Conservation (phyloP, 192 early-diverging fungal species). For the Podila minutissima region DNA sequence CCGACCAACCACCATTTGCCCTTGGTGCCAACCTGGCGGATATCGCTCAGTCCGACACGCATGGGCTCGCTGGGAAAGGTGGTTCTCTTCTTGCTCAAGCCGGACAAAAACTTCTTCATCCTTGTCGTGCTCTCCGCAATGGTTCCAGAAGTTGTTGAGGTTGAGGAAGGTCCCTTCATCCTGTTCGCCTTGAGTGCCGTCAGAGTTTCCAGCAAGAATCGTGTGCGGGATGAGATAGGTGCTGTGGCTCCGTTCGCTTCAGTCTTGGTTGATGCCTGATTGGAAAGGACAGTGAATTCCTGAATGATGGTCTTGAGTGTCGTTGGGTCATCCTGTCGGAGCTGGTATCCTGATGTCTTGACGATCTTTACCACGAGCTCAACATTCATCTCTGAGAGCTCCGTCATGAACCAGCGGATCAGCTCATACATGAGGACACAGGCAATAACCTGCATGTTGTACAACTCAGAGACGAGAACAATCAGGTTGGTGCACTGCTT, state of each 20-base stretch:
- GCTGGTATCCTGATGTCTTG: slow-evolving; percentile 80
- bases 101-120: slow-evolving; percentile 84
- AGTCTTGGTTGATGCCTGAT: slow-evolving; percentile 49
- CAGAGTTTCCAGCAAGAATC: slow-evolving; percentile 97
- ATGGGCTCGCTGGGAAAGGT: slow-evolving; percentile 77
- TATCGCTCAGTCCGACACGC: slow-evolving; percentile 86
- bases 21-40: slow-evolving; percentile 80
- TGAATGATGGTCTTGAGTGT: slow-evolving; percentile 92
- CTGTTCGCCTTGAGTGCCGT: slow-evolving; percentile 94
- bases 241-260: slow-evolving; percentile 8
- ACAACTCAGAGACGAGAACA: slow-evolving; percentile 83
- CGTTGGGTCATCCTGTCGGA: slow-evolving; percentile 91
- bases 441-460: slow-evolving; percentile 91
- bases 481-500: slow-evolving; percentile 86
- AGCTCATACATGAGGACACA: slow-evolving; percentile 91
- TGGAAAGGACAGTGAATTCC: slow-evolving; percentile 57
- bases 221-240: slow-evolving; percentile 69
- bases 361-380: slow-evolving; percentile 89
- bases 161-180: slow-evolving; percentile 65
- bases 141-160: slow-evolving; percentile 52
- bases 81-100: slow-evolving; percentile 67
- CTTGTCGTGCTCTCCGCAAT: slow-evolving; percentile 71
- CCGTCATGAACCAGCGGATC: slow-evolving; percentile 71
- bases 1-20: slow-evolving; percentile 99
- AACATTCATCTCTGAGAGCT: slow-evolving; percentile 85